These are phyloP conservation scores for Solanum appendiculatum DNA, from an alignment of 257 asterid genomes.

Conservation along the genomic window DNA sequence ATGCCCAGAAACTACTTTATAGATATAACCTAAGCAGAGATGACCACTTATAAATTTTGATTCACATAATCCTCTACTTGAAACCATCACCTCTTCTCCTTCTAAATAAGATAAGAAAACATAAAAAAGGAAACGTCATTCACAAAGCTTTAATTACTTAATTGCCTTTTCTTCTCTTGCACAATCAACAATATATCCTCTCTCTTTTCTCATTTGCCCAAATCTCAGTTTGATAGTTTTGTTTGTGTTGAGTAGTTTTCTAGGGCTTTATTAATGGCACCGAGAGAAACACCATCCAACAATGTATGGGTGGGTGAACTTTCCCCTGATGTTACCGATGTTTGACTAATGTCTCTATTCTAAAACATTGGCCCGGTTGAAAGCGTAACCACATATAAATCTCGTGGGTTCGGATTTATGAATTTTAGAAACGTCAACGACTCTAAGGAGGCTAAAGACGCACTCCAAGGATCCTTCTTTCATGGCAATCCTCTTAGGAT, in stretches of 20 bases:
- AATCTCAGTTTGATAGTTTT: not conserved
- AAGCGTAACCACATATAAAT: not conserved
- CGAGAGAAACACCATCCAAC: not conserved
- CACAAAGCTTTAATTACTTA: too few species aligned
- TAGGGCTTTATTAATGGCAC: not conserved
- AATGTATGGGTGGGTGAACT: not conserved
- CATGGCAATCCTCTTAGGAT: not conserved
- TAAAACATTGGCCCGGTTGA: not conserved
- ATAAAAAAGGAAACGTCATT: too few species aligned
- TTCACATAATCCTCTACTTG: too few species aligned
- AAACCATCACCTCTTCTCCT: too few species aligned
- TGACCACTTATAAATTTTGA: too few species aligned
- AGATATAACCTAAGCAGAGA: too few species aligned
- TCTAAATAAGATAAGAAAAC: too few species aligned
- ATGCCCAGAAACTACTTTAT: too few species aligned
- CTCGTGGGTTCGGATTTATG: not conserved
- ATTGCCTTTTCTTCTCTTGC: too few species aligned
- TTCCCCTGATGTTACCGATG: not conserved
- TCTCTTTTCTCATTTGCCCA: not conserved
- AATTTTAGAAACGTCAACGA: not conserved
- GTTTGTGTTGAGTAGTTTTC: not conserved
- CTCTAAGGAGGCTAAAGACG: not conserved
- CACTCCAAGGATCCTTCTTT: not conserved
- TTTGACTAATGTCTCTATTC: not conserved
- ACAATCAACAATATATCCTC: too few species aligned